Evolutionary conservation across 805 yeast species (phyloP), one percentile per base, ranked within the genome.

Genomic region (Candida coquimbonensis): DNA sequence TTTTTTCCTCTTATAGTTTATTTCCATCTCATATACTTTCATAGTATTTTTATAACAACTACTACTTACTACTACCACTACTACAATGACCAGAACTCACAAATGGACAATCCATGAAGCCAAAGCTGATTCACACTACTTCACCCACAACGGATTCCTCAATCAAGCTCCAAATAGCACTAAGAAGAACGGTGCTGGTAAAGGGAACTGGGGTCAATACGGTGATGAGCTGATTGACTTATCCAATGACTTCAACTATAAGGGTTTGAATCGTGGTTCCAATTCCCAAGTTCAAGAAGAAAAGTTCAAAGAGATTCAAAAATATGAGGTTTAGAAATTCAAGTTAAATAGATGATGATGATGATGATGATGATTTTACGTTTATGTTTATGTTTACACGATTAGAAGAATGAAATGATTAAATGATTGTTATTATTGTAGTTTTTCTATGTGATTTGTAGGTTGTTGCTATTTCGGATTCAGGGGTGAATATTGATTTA

Each of bases 151-250:
- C 56, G 95, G 95, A 17, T 74, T 75, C 58, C 64, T 64, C 49
- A 81, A 83, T 55, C 74, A 78, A 44, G 79, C 82, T 51, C 96
- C 96, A 45, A 80, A 79, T 59, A 77, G 79, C 57, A 77, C 84
- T 46, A 87, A 87, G 76, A 87, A 86, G 62, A 74, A 75, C 48
- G 97, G 97, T 42, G 83, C 83, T 32, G 97, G 97, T 40, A 81
- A 79, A 56, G 83, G 81, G 53, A 88, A 88, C 59, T 87, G 96
- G 96, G 97, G 97, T 38, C 68, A 72, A 49, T 74, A 80, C 9
- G 91, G 89, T 29, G 95, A 86, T 55, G 96, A 87, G 56, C 61
- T 82, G 43, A 77, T 78, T 40, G 78, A 75, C 44, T 67, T 73
- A 17, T 86, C 82, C 41, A 19, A 27, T 14, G 81, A 17, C 5